phyloP scores from a whole-genome alignment of 106 monocot genomes.

The Allium sativum region DNA sequence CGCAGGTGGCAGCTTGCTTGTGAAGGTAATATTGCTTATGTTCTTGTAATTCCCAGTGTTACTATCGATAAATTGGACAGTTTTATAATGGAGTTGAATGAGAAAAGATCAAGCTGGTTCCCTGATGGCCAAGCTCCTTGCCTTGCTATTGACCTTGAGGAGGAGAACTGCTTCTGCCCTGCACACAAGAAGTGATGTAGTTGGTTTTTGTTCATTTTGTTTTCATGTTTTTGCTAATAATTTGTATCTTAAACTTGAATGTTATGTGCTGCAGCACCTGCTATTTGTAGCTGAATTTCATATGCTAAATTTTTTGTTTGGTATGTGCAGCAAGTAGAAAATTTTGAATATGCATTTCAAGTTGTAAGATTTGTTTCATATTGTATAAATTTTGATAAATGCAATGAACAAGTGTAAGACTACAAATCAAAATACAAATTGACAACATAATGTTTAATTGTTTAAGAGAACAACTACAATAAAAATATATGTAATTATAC shows the following conservation, averaged over 20 bases:
- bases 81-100: slow-evolving; percentile 58
- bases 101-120: slow-evolving; percentile 41
- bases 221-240: neutral
- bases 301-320: too few relatives aligned
- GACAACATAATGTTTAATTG: too few relatives aligned
- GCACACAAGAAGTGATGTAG: slow-evolving; percentile 28
- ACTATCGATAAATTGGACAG: slow-evolving; percentile 69
- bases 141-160: slow-evolving; percentile 43
- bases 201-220: too few relatives aligned
- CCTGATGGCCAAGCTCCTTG: slow-evolving; percentile 34
- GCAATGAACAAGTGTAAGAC: too few relatives aligned
- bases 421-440: too few relatives aligned
- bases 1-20: slow-evolving; percentile 89
- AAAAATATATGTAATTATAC: too few relatives aligned
- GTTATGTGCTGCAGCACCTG: neutral
- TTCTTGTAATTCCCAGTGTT: slow-evolving; percentile 92
- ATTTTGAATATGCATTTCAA: too few relatives aligned
- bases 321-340: too few relatives aligned
- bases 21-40: slow-evolving; percentile 79
- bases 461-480: too few relatives aligned
- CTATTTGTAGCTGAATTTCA: neutral
- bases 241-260: neutral
- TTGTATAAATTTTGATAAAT: too few relatives aligned
- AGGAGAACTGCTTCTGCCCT: slow-evolving; percentile 53
- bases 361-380: too few relatives aligned